phyloP scores from a whole-genome alignment of 306 rosid genomes.

The Fagus sylvatica region DNA sequence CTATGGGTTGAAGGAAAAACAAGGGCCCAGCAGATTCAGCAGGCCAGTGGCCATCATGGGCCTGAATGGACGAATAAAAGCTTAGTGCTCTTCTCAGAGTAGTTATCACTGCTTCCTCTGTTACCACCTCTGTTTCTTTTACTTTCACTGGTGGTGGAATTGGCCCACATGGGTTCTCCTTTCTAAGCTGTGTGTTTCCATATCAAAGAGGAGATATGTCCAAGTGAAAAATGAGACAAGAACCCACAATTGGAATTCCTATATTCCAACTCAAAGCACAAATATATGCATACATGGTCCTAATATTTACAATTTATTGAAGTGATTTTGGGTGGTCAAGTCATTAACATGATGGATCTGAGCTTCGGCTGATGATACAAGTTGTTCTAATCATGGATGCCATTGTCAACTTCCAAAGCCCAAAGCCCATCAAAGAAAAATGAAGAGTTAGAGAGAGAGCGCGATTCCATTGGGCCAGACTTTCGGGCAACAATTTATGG shows the following conservation, averaged over 20 bases:
- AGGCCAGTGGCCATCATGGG: conserved; percentile 79
- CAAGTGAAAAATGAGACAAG: not conserved
- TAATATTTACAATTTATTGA: not conserved
- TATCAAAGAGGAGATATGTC: not conserved
- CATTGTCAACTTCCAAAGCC: too few relatives aligned
- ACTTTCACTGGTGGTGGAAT: conserved; percentile 37
- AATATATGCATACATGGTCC: not conserved
- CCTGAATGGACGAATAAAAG: conserved; percentile 60
- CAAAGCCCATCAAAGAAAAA: too few relatives aligned
- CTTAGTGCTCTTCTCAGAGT: conserved; percentile 47
- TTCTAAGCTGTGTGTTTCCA: conserved; percentile 30
- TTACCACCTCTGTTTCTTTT: conserved; percentile 31
- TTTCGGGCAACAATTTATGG: too few relatives aligned
- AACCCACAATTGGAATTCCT: not conserved
- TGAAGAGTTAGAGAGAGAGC: too few relatives aligned
- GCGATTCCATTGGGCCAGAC: too few relatives aligned
- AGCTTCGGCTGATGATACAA: not conserved
- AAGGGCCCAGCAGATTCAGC: conserved; percentile 66
- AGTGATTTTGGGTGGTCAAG: not conserved
- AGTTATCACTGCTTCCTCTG: conserved; percentile 33
- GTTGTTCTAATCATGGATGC: not conserved
- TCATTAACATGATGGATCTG: not conserved
- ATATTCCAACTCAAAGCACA: not conserved
- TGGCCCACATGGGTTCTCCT: conserved; percentile 38
- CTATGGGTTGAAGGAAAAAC: conserved; percentile 63